Conservation (phyloP, 2,329 filamentous ascomycete genomes). For the Penicillium expansum region DNA sequence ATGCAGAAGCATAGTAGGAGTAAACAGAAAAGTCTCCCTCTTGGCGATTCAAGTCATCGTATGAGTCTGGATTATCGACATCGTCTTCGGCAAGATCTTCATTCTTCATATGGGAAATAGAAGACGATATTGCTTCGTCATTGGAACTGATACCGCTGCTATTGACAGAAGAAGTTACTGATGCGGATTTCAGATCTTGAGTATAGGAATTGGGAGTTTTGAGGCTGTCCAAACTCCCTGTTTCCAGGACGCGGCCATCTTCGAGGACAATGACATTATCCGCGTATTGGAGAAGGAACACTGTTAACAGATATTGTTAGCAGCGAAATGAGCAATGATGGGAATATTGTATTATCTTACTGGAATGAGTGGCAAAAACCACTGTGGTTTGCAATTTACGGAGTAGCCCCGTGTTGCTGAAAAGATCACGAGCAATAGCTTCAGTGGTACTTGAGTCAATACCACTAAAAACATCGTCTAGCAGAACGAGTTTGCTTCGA, state of each 20-base stretch:
- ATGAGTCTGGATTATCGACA: background rate
- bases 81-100: background rate
- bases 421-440: background rate
- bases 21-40: background rate
- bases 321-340: background rate
- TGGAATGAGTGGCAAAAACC: background rate
- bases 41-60: background rate
- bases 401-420: background rate
- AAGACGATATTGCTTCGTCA: background rate
- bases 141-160: background rate
- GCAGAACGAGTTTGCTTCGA: background rate
- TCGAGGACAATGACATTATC: background rate
- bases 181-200: background rate
- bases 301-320: background rate
- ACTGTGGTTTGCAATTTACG: background rate
- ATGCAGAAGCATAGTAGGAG: background rate
- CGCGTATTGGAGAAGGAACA: background rate
- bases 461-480: background rate
- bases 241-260: background rate
- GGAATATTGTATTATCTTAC: background rate
- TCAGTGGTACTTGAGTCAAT: background rate
- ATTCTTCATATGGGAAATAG: background rate
- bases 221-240: background rate
- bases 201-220: background rate
- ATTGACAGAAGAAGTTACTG: background rate